phyloP scores from a whole-genome alignment of 441 rosid genomes.

The Brassica hybrid region DNA sequence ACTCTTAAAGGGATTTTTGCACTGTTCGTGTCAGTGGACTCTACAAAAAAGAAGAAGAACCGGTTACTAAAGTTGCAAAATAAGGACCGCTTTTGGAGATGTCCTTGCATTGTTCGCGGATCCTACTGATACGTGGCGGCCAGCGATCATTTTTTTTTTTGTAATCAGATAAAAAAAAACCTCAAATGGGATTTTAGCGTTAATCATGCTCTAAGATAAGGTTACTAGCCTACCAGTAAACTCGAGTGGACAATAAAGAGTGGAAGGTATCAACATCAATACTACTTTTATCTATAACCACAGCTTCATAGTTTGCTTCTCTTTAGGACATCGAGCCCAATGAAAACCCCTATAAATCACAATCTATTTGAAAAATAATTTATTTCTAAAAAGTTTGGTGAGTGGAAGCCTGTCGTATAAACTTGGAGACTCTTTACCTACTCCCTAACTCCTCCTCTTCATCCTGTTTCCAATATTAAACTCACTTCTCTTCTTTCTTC shows the following conservation, averaged over 20 bases:
- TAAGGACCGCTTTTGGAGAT: too few relatives aligned
- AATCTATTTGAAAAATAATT: not conserved
- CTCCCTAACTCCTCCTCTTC: not conserved
- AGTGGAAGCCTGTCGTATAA: not conserved
- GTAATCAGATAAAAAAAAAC: too few relatives aligned
- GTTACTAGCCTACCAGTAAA: not conserved
- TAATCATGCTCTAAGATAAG: not conserved
- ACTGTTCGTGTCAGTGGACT: too few relatives aligned
- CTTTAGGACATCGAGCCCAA: not conserved
- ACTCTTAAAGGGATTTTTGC: too few relatives aligned
- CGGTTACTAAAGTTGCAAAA: too few relatives aligned
- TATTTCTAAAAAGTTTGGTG: not conserved
- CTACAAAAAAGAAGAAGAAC: too few relatives aligned
- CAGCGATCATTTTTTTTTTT: too few relatives aligned
- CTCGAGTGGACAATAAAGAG: not conserved
- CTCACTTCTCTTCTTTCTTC: not conserved
- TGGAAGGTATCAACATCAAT: not conserved
- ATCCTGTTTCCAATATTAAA: not conserved
- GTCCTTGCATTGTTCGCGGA: too few relatives aligned
- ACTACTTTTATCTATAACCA: not conserved
- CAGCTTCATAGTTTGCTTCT: not conserved
- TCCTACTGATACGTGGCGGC: too few relatives aligned
- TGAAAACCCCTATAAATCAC: not conserved
- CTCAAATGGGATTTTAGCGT: not conserved
- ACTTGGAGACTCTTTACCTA: not conserved